Evolutionary conservation across 345 rosid species (phyloP).

Genomic region (Melaleuca alternifolia): DNA sequence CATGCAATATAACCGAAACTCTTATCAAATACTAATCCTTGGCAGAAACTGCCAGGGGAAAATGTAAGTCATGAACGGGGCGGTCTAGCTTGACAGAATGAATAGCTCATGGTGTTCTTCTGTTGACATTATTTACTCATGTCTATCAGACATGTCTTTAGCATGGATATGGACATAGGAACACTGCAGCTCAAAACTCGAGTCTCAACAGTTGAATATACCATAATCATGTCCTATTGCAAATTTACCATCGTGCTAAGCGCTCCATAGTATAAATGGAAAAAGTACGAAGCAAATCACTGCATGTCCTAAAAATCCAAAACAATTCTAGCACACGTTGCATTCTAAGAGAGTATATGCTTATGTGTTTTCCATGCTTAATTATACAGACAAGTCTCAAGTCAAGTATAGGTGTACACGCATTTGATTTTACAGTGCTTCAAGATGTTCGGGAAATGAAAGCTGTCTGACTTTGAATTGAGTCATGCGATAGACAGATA

Average conservation of each 20-base stretch:
- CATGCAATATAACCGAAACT: neutral
- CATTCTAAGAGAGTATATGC: neutral
- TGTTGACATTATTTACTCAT: neutral
- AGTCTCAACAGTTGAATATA: neutral
- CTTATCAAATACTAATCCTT: neutral
- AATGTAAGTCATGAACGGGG: neutral
- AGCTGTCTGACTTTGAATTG: neutral
- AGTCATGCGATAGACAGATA: neutral
- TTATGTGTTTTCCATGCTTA: neutral
- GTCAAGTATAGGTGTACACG: neutral
- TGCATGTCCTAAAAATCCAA: neutral
- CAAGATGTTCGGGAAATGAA: neutral
- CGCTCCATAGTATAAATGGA: neutral
- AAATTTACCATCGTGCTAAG: neutral
- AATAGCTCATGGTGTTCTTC: neutral
- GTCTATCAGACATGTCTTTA: neutral
- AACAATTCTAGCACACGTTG: neutral
- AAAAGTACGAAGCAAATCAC: neutral
- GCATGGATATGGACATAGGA: neutral
- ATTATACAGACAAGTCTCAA: neutral
- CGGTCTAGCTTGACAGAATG: neutral
- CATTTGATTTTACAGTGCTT: neutral
- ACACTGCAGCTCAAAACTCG: neutral
- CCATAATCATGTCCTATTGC: neutral
- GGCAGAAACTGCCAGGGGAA: neutral